Conservation (phyloP, 2,329 filamentous ascomycete species). For the Penicillium sp. region DNA sequence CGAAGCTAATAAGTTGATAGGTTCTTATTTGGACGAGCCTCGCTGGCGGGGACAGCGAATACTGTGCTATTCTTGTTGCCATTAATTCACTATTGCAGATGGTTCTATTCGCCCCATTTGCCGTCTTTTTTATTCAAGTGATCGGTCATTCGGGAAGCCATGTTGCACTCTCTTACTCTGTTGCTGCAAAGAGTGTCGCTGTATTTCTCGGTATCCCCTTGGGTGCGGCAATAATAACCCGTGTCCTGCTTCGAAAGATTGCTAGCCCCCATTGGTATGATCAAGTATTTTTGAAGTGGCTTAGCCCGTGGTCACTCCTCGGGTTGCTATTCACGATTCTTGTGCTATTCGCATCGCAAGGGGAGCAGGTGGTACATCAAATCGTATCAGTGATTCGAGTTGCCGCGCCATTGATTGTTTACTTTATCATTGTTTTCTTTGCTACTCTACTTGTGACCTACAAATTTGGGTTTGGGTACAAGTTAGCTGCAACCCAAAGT, state of each 20-base stretch:
- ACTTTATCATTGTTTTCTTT: constrained; percentile 77
- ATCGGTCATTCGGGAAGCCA: constrained; percentile 66
- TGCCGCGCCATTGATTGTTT: constrained; percentile 78
- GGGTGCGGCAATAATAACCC: constrained; percentile 76
- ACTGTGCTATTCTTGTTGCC: constrained; percentile 80
- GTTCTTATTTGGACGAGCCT: constrained; percentile 77
- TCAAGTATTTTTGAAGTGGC: constrained; percentile 56
- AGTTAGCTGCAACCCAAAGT: constrained; percentile 73
- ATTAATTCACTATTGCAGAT: constrained; percentile 77
- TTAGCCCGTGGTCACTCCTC: constrained; percentile 75
- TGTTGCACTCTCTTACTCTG: constrained; percentile 59
- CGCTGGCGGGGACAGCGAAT: constrained; percentile 76
- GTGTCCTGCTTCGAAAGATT: constrained; percentile 63
- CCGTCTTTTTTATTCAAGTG: constrained; percentile 70
- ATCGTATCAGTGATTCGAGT: constrained; percentile 83
- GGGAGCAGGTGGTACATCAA: constrained; percentile 75
- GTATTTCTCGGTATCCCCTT: constrained; percentile 86
- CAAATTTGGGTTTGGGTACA: constrained; percentile 75
- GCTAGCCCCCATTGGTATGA: constrained; percentile 66
- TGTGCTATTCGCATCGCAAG: constrained; percentile 83
- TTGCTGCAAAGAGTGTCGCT: constrained; percentile 77
- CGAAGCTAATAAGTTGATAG: constrained; percentile 30
- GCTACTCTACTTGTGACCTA: constrained; percentile 65
- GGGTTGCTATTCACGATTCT: constrained; percentile 86
- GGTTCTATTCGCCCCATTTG: constrained; percentile 71